Evolutionary conservation across 768 basidiomycete species (phyloP), one percentile per base, ranked within the genome.

Genomic region (Leccinum fibrillosum): DNA sequence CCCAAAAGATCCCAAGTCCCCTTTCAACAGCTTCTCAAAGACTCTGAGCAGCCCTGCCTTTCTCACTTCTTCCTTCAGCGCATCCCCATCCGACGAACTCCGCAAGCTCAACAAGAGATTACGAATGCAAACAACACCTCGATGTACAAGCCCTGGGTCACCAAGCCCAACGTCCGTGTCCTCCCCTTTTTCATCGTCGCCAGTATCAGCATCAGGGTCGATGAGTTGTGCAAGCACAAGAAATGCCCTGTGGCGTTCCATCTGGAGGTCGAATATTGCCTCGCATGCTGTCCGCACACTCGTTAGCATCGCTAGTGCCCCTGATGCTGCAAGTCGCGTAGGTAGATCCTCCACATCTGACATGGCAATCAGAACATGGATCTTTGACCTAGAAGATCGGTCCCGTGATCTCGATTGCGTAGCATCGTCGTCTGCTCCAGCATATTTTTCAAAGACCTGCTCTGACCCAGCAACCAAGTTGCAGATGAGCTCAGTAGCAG

Each of bases 401-500:
- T 60, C 65, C 32, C 49, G 62, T 32, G 42, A 71, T 69, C 86
- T 86, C 15, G 86, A 83, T 66, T 74, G 80, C 30, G 39, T 34
- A 30, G 45, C 28, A 30, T 57, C 55, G 17, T 26, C 53, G 19
- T 72, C 74, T 32, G 71, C 73, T 25, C 83, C 84, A 10, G 82
- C 83, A 68, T 90, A 96, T 62, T 81, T 80, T 60, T 85, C 81
- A 69, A 93, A 96, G 5, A 88, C 83, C 5, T 78, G 77, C 48
- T 94, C 90, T 15, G 87, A 86, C 7, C 88, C 89, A 2, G 79
- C 82, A 39, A 94, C 80, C 13, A 99, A 80, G 74, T 99, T 99
- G 79, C 95, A 98, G 4, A 94, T 76, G 28, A 98, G 82, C 74
- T 99, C 94, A 54, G 86, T 88, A 2, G 95, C 86, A 2, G 97